A percentile compares a stretch with the other conserved stretches of the same genome.
Evolutionary conservation across 495 filamentous ascomycete genomes (phyloP).

Genomic region (Penicillium psychrofluorescens): DNA sequence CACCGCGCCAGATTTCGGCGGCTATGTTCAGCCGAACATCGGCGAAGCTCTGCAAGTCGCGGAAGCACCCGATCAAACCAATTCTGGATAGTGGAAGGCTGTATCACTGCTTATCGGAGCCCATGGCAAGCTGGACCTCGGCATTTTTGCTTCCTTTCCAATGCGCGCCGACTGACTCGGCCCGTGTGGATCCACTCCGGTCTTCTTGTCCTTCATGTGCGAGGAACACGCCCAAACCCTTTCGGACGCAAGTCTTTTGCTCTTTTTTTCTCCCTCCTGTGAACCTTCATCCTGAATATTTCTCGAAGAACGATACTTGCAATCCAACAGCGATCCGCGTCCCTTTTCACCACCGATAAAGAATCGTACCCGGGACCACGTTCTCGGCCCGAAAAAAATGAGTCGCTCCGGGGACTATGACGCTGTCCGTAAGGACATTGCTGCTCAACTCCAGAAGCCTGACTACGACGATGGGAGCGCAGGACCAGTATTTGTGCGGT

Average conservation of each 20-base stretch:
- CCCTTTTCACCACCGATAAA: not conserved
- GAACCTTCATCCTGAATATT: too few species aligned
- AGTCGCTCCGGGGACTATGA: conserved; percentile 38
- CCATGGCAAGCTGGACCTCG: conserved; percentile 23
- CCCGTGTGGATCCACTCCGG: conserved; percentile 26
- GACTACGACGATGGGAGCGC: conserved; percentile 57
- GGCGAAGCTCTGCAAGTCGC: conserved; percentile 1
- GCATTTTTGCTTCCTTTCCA: conserved; percentile 19
- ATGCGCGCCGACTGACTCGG: conserved; percentile 18
- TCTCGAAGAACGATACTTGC: too few species aligned
- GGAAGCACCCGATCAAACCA: too few species aligned
- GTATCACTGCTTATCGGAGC: too few species aligned
- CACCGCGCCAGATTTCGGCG: too few species aligned
- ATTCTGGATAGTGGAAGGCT: too few species aligned
- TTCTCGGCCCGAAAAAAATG: conserved; percentile 32
- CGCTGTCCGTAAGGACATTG: conserved; percentile 48
- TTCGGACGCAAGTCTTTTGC: not conserved
- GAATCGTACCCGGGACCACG: conserved; percentile 11
- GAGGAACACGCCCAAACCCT: conserved; percentile 7
- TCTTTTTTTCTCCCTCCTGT: conserved; percentile 1
- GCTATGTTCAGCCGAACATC: conserved; percentile 1
- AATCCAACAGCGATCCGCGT: not conserved
- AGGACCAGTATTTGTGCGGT: conserved; percentile 53
- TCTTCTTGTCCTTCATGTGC: conserved; percentile 25
- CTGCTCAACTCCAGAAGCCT: conserved; percentile 47